These are phyloP conservation scores for Corrigiola litoralis DNA, from an alignment of 179 eudicot species.

Conservation along the genomic window DNA sequence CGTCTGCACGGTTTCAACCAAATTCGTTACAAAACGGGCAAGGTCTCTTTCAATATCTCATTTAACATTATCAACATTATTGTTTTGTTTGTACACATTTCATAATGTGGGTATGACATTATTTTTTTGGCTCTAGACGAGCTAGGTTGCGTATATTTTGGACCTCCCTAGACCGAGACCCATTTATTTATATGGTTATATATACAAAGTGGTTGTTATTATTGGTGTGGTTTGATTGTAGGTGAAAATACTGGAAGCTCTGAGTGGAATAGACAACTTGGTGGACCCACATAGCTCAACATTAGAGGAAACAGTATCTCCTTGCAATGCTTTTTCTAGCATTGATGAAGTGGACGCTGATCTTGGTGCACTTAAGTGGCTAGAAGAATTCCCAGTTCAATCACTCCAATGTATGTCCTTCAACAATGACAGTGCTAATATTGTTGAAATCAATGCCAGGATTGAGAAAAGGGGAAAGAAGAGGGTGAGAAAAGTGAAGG, in stretches of 20 bases:
- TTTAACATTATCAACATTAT: background rate
- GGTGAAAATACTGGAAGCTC: background rate
- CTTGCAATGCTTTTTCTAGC: background rate
- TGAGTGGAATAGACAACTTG: background rate
- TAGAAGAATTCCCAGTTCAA: slow-evolving; percentile 1
- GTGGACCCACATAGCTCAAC: background rate
- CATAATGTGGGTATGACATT: too few relatives aligned
- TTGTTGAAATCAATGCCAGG: background rate
- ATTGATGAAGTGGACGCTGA: slow-evolving; percentile 17
- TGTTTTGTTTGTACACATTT: background rate
- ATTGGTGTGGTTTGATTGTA: background rate
- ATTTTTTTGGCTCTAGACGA: too few relatives aligned
- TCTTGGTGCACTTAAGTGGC: slow-evolving; percentile 20
- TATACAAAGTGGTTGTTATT: too few relatives aligned
- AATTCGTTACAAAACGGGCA: background rate
- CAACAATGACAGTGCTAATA: background rate
- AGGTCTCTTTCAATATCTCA: background rate
- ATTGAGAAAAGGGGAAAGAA: background rate
- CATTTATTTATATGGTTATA: too few relatives aligned
- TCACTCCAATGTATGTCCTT: slow-evolving; percentile 3
- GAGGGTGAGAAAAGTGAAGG: slow-evolving; percentile 7
- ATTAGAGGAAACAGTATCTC: background rate
- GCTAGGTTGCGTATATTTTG: background rate
- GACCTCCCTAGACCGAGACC: background rate
- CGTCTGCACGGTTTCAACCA: background rate